Conservation (phyloP, 208 protist species). For the Novymonas esmeraldas region DNA sequence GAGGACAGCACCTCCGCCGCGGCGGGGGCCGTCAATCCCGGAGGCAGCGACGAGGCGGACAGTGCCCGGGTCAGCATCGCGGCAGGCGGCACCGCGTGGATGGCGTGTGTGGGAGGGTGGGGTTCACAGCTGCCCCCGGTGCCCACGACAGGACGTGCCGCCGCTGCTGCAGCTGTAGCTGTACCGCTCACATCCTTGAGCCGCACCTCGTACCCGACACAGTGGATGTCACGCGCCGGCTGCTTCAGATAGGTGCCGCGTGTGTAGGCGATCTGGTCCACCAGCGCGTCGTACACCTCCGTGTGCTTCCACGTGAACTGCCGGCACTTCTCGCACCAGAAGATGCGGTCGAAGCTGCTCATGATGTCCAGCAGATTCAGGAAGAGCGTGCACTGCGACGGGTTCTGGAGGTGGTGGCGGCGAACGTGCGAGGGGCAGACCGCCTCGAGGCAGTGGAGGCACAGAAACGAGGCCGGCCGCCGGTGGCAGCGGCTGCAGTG, state of each 20-base stretch:
- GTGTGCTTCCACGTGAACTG: conserved; percentile 82
- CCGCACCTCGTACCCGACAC: conserved; percentile 55
- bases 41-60: not conserved
- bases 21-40: not conserved
- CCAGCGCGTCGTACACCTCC: conserved; percentile 73
- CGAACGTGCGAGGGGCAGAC: conserved; percentile 76
- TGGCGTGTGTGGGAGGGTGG: not conserved
- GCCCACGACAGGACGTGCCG: not conserved
- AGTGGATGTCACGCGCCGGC: conserved; percentile 67
- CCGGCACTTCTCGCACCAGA: conserved; percentile 79
- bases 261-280: conserved; percentile 72
- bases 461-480: conserved; percentile 68
- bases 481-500: conserved; percentile 65
- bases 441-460: conserved; percentile 64
- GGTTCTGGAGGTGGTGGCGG: conserved; percentile 43
- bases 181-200: conserved; percentile 25
- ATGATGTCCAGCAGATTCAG: conserved; percentile 80
- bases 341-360: conserved; percentile 77
- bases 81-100: not conserved
- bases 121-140: not conserved
- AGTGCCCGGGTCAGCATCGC: not conserved
- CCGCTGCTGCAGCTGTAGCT: not conserved
- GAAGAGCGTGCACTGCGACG: conserved; percentile 60
- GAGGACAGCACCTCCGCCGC: not conserved
- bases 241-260: conserved; percentile 60